These are phyloP conservation scores for Xylaria sp. DNA, from an alignment of 2,329 filamentous ascomycete species.

Conservation along the genomic window DNA sequence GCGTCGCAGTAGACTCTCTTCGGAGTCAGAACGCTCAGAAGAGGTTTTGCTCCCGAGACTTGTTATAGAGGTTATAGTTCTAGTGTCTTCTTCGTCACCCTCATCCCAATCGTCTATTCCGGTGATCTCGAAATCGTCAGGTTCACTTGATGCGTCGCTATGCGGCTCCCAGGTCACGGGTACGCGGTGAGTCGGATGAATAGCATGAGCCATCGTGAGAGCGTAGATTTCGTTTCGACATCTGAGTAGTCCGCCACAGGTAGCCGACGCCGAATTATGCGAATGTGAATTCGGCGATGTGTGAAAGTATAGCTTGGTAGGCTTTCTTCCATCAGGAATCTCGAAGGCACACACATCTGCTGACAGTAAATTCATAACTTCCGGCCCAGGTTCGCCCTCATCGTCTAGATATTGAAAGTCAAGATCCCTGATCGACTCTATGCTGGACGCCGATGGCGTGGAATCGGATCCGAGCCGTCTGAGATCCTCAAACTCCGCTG, in stretches of 20 bases:
- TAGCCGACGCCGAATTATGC: slow-evolving; percentile 26
- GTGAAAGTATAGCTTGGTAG: slow-evolving; percentile 31
- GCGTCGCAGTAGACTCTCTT: slow-evolving; percentile 22
- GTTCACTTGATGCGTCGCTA: slow-evolving; percentile 21
- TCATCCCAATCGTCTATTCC: slow-evolving; percentile 34
- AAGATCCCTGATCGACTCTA: background rate
- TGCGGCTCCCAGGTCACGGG: background rate
- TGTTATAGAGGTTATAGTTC: slow-evolving; percentile 29
- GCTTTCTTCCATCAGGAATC: background rate
- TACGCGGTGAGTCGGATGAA: slow-evolving; percentile 13
- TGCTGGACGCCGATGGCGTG: background rate
- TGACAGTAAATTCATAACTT: slow-evolving; percentile 22
- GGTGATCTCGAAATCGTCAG: slow-evolving; percentile 35
- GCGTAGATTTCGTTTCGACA: slow-evolving; percentile 5
- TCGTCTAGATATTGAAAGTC: background rate
- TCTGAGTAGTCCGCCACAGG: slow-evolving; percentile 32
- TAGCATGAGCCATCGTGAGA: slow-evolving; percentile 32
- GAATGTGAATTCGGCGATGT: slow-evolving; percentile 16
- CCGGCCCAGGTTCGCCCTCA: slow-evolving; percentile 6
- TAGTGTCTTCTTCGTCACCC: slow-evolving; percentile 20
- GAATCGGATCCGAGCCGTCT: slow-evolving; percentile 19
- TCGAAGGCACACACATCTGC: slow-evolving; percentile 31
- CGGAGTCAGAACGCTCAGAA: slow-evolving; percentile 32
- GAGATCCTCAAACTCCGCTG: slow-evolving; percentile 34
- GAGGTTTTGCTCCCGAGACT: slow-evolving; percentile 32